Percentiles rank a stretch among this genome's conserved stretches.
phyloP scores from a whole-genome alignment of 768 basidiomycete species.

The Ramaria sp. region DNA sequence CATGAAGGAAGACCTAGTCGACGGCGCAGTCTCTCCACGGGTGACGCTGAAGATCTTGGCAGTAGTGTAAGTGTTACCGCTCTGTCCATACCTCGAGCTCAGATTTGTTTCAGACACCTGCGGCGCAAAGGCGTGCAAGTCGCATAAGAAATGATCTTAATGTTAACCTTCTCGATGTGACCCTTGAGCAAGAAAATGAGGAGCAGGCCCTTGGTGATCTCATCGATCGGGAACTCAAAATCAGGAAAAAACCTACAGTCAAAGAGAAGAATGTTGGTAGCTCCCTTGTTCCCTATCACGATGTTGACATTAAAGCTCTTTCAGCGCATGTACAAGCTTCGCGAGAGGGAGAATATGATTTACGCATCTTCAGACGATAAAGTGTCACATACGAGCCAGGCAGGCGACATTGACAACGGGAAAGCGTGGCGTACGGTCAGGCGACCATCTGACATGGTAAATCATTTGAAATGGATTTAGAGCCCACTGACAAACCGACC shows the following conservation, averaged over 20 bases:
- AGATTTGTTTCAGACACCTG: conserved; percentile 3
- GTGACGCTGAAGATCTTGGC: conserved; percentile 45
- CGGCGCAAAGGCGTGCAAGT: conserved; percentile 3
- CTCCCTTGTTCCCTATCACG: not conserved
- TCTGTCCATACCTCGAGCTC: conserved; percentile 13
- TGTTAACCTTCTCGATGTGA: conserved; percentile 27
- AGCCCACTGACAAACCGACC: not conserved
- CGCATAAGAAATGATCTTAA: conserved; percentile 21
- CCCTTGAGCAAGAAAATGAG: conserved; percentile 25
- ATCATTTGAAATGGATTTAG: conserved; percentile 11
- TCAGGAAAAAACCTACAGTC: conserved; percentile 6
- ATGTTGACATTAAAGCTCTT: conserved; percentile 8
- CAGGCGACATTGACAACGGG: conserved; percentile 75
- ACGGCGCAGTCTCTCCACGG: conserved; percentile 69
- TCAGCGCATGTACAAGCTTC: conserved; percentile 67
- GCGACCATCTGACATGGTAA: conserved; percentile 89
- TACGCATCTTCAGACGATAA: conserved; percentile 63
- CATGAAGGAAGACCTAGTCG: conserved; percentile 32
- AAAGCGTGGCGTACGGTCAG: conserved; percentile 80
- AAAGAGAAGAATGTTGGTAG: conserved; percentile 5
- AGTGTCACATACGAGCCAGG: conserved; percentile 56
- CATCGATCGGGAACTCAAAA: conserved; percentile 64
- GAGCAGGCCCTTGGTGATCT: conserved; percentile 53
- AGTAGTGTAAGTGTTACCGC: conserved; percentile 9
- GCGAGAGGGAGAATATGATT: conserved; percentile 65